phyloP scores from a whole-genome alignment of 2,329 filamentous ascomycete species.

The Phialophora chinensis region DNA sequence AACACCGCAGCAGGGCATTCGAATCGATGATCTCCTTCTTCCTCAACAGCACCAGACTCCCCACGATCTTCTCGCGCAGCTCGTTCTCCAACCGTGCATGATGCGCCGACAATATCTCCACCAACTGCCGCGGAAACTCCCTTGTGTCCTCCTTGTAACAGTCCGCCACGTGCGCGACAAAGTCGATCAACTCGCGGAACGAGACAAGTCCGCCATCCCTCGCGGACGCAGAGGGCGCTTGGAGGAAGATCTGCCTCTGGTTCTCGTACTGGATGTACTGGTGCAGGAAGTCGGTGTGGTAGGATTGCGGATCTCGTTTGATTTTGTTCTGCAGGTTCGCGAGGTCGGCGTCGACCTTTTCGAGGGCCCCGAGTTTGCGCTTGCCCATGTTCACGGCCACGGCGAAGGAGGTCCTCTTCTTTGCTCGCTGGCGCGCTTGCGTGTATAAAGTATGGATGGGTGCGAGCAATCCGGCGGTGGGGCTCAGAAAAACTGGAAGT shows the following conservation, averaged over 20 bases:
- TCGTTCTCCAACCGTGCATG: constrained; percentile 83
- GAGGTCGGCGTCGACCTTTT: constrained; percentile 93
- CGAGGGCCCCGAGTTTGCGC: constrained; percentile 86
- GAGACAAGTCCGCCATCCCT: constrained; percentile 75
- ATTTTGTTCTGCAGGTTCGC: constrained; percentile 92
- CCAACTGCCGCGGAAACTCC: constrained; percentile 79
- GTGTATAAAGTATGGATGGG: background rate
- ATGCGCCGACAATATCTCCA: constrained; percentile 78
- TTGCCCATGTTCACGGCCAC: constrained; percentile 68
- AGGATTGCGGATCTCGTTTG: constrained; percentile 83
- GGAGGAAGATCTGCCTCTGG: constrained; percentile 87
- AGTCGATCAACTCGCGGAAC: constrained; percentile 88
- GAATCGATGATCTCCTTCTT: constrained; percentile 95
- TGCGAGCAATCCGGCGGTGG: background rate
- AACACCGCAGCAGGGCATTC: constrained; percentile 77
- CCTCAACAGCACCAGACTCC: constrained; percentile 81
- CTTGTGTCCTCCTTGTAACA: constrained; percentile 84
- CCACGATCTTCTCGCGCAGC: constrained; percentile 90
- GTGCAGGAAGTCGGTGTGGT: constrained; percentile 84
- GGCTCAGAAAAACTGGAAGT: constrained; percentile 1
- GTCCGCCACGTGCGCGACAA: constrained; percentile 91
- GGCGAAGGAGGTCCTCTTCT: background rate
- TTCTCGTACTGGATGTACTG: constrained; percentile 93
- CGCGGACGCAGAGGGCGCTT: constrained; percentile 77
- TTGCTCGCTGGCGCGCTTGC: background rate